These are phyloP conservation scores for Pholiota microspora DNA, from an alignment of 768 basidiomycete species.

Conservation along the genomic window DNA sequence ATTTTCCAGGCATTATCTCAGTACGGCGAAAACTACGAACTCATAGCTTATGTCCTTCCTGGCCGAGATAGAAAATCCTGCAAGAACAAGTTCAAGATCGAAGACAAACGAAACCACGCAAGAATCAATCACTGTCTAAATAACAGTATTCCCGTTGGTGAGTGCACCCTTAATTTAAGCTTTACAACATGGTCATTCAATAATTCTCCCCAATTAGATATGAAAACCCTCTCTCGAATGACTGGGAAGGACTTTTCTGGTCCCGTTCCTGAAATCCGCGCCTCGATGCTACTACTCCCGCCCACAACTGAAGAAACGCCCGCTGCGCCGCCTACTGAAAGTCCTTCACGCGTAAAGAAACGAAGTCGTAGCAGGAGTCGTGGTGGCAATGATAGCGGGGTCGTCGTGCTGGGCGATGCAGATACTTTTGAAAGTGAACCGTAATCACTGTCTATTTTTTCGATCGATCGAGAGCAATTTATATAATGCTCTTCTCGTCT, in stretches of 20 bases:
- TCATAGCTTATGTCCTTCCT: constrained; percentile 83
- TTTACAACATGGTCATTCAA: not conserved
- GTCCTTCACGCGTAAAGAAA: constrained; percentile 23
- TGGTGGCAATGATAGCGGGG: constrained; percentile 27
- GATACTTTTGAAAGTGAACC: constrained; percentile 25
- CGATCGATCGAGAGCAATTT: not conserved
- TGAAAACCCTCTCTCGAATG: constrained; percentile 70
- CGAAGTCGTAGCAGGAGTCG: constrained; percentile 25
- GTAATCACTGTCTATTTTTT: no score
- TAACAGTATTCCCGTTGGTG: constrained; percentile 75
- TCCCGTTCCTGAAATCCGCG: constrained; percentile 67
- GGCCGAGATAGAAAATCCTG: constrained; percentile 86
- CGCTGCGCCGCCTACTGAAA: constrained; percentile 9
- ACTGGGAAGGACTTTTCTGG: constrained; percentile 87
- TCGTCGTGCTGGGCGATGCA: constrained; percentile 36
- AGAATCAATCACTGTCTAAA: constrained; percentile 75
- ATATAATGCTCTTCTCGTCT: no score
- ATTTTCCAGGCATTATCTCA: constrained; percentile 75
- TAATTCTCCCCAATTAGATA: constrained; percentile 44
- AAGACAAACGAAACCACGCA: constrained; percentile 79
- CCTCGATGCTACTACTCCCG: constrained; percentile 31
- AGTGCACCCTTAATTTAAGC: constrained; percentile 15
- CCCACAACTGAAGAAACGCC: constrained; percentile 13
- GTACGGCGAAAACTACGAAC: constrained; percentile 91
- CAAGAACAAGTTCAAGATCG: constrained; percentile 90